Evolutionary conservation across 768 basidiomycete genomes (phyloP), one percentile per base, ranked within the genome.

Genomic region (Suillus variegatus): DNA sequence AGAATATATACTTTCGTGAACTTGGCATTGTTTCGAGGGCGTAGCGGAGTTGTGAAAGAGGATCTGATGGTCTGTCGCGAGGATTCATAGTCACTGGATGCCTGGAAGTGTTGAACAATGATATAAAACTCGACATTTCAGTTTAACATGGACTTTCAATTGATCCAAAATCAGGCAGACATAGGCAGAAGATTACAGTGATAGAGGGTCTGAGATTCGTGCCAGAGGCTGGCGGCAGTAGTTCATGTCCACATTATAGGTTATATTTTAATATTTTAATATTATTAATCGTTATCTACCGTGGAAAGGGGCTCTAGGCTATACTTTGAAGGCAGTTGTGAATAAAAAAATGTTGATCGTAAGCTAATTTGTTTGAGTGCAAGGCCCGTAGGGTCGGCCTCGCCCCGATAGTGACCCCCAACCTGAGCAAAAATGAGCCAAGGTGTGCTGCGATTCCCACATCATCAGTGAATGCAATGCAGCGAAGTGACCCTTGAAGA

Each of bases 21-120:
- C 86, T 87, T 4, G 92, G 90, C 88, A 93, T 89, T 6, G 90
- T 91, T 76, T 94, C 92, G 66, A 94, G 83, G 2, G 86, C 82
- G 69, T 91, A 91, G 49, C 90, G 84, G 43, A 94, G 86, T 65
- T 90, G 90, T 14, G 88, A 85, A 3, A 93, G 81, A 16, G 88
- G 84, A 75, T 91, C 89, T 46, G 84, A 78, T 14, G 81, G 77
- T 12, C 86, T 79, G 74, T 88, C 86, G 63, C 85, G 82, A 12
- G 82, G 77, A 70, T 83, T 84, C 81, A 85, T 85, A 16, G 84
- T 81, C 32, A 80, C 75, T 5, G 87, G 79, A 60, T 86, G 82
- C 67, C 85, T 87, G 64, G 85, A 76, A 12, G 78, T 72, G 66
- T 75, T 73, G 64, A 84, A 78, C 69, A 84, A 81, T 0, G 81